Evolutionary conservation across 257 asterid genomes (phyloP).

Genomic region (Lycium barbarum): DNA sequence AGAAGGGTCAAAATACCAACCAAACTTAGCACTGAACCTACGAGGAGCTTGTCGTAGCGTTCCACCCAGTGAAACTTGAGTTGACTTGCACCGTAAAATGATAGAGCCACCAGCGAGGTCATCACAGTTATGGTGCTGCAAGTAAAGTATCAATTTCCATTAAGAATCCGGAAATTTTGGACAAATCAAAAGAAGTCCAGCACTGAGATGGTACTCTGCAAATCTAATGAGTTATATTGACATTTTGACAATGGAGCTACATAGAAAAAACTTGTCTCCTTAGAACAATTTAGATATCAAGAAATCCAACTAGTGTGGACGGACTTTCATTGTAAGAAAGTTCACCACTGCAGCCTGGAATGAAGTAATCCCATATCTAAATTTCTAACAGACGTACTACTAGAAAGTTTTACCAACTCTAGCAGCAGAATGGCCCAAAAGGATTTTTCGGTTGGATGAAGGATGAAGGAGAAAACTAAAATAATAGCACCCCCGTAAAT

Average conservation of each 20-base stretch:
- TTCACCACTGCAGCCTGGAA: background rate
- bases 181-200: background rate
- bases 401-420: background rate
- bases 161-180: background rate
- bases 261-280: background rate
- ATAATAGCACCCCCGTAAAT: background rate
- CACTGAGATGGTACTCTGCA: background rate
- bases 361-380: background rate
- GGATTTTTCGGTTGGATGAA: background rate
- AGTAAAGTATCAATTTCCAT: background rate
- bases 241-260: background rate
- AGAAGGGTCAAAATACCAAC: slow-evolving; percentile 91
- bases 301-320: background rate
- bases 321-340: background rate
- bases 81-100: slow-evolving; percentile 98
- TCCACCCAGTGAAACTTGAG: slow-evolving; percentile 98
- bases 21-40: slow-evolving; percentile 86
- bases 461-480: background rate
- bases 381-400: background rate
- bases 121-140: slow-evolving; percentile 92
- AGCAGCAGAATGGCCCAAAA: background rate
- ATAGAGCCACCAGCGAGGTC: slow-evolving; percentile 96
- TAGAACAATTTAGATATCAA: background rate
- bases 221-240: background rate
- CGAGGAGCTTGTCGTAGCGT: slow-evolving; percentile 94